Conservation (phyloP, 768 basidiomycete species). For the Nidularia pulvinata region DNA sequence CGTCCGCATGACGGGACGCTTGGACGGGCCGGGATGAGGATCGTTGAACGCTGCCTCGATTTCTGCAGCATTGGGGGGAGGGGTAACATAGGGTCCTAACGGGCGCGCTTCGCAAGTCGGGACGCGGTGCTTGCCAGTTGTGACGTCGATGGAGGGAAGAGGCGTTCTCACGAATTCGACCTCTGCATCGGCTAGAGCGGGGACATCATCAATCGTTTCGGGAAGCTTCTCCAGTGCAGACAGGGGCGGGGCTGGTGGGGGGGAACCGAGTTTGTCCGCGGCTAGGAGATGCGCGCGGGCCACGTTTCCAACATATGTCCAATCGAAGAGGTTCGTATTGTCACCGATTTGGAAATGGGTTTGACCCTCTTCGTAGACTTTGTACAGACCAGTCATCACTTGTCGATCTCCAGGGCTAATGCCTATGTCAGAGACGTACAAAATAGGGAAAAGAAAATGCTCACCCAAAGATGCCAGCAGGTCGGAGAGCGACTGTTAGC, state of each 20-base stretch:
- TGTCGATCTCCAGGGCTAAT: slow-evolving; percentile 90
- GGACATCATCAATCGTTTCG: slow-evolving; percentile 31
- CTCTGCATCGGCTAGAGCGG: slow-evolving; percentile 38
- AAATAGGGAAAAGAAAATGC: slow-evolving; percentile 12
- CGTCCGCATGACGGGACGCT: slow-evolving; percentile 66
- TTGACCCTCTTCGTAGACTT: slow-evolving; percentile 79
- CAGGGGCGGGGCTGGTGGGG: slow-evolving; percentile 41
- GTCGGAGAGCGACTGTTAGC: slow-evolving; percentile 87
- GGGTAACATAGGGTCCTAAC: slow-evolving; percentile 76
- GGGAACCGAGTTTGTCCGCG: slow-evolving; percentile 76
- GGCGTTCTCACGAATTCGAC: slow-evolving; percentile 43
- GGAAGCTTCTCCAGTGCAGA: slow-evolving; percentile 32
- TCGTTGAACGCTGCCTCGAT: slow-evolving; percentile 58
- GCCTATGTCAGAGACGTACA: not conserved
- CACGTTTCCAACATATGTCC: slow-evolving; percentile 96
- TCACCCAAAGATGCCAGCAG: slow-evolving; percentile 95
- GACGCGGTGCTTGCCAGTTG: slow-evolving; percentile 62
- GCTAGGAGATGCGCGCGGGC: slow-evolving; percentile 94
- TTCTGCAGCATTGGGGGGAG: slow-evolving; percentile 53
- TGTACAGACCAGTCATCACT: slow-evolving; percentile 74
- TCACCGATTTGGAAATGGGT: slow-evolving; percentile 93
- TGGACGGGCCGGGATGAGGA: slow-evolving; percentile 33
- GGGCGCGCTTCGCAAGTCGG: slow-evolving; percentile 85
- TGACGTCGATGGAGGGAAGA: slow-evolving; percentile 61
- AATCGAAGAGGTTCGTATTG: slow-evolving; percentile 94